Evolutionary conservation across 352 stramenopile genomes (phyloP), one percentile per base, ranked within the genome.

Genomic region (Hyaloperonospora arabidopsidis): DNA sequence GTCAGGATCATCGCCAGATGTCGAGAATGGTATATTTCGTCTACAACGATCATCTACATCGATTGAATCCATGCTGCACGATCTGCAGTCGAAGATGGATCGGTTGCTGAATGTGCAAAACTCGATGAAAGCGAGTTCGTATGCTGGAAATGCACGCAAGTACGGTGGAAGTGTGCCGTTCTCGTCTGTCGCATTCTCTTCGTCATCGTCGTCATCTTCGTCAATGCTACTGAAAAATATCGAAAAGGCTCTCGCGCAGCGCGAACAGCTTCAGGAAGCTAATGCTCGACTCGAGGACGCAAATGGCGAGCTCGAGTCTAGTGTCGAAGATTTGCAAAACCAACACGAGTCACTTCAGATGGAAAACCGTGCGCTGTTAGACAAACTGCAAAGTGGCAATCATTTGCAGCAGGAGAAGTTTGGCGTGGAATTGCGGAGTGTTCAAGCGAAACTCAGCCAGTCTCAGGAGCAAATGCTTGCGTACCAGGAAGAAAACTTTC

Each of bases 1-100:
- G 10, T 50, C 59, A 41, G 54, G 52, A 46, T 58, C 59, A 2
- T 68, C 54, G 1, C 35, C 55, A 0, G 76, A 88, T 51, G 41
- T 89, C 13, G 82, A 92, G 28, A 84, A 70, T 48, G 71, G 70
- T 21, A 73, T 92, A 22, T 58, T 84, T 52, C 67, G 79, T n/a
- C 54, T 92, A 23, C 76, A 89, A 50, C 73, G 82, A 0, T 87
- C 82, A 19, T 89, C 82, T 0, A 83, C 78, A n/a, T 79, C 82
- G 25, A 84, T 92, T 32, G 82, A 92, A 51, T 84, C 77, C 0
- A 76, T 73, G 5, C 51, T 92, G 5, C 70, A 86, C 17, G 82
- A 89, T 29, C 39, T 92, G 0, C 76, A 92, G 17, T 72, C 76
- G n/a, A 92, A 92, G 61, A 75, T 92, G 63, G 82, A 89, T 57